Evolutionary conservation across 139 green algal genomes (phyloP).

Genomic region (Spirogloea muscicola): DNA sequence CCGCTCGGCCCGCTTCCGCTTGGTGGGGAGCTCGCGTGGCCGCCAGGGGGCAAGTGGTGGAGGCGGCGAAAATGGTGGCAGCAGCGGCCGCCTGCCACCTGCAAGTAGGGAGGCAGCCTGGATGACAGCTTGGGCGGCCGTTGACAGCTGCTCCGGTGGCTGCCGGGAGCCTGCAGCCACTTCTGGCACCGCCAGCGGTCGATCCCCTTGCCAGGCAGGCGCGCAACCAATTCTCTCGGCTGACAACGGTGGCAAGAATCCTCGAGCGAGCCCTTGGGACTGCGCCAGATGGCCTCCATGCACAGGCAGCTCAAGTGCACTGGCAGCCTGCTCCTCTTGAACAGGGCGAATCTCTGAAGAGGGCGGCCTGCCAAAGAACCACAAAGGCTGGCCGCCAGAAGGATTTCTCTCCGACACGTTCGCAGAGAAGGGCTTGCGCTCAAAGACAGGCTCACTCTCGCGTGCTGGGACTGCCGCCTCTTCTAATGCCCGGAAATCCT

Average conservation of each 20-base stretch:
- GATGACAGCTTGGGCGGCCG: not conserved
- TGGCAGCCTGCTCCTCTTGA: no score
- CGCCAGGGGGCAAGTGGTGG: constrained; percentile 7
- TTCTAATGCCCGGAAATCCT: no score
- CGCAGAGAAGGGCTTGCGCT: no score
- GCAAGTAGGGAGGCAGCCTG: constrained; percentile 2
- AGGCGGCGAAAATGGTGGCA: constrained; percentile 12
- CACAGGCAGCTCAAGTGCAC: not conserved
- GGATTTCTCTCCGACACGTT: no score
- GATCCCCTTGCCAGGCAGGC: not conserved
- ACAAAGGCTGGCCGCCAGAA: no score
- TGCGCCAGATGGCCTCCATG: no score
- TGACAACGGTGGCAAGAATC: not conserved
- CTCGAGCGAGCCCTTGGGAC: no score
- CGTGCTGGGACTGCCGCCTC: no score
- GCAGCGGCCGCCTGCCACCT: not conserved
- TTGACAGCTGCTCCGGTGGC: not conserved
- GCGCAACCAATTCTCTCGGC: not conserved
- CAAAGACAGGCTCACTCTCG: no score
- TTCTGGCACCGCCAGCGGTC: not conserved
- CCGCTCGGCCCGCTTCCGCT: constrained; percentile 5
- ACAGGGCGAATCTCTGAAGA: no score
- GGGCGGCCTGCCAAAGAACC: no score
- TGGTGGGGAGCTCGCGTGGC: constrained; percentile 9
- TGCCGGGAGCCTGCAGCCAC: not conserved